Evolutionary conservation across 2,329 filamentous ascomycete genomes (phyloP).

Genomic region (Thielaviopsis punctulata): DNA sequence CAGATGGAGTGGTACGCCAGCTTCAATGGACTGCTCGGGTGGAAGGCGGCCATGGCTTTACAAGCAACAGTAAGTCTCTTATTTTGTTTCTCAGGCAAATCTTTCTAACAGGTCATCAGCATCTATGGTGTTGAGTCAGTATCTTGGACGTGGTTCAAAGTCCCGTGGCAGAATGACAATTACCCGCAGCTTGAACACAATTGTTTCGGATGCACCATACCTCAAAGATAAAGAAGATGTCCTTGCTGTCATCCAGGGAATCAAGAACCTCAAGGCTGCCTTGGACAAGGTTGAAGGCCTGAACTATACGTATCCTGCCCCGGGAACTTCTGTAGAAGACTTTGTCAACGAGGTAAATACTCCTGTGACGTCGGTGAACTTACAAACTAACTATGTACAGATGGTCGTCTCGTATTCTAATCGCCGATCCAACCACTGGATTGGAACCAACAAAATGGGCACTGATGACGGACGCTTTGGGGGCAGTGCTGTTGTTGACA

Average conservation of each 20-base stretch:
- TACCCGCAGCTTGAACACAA: slow-evolving; percentile 36
- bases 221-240: slow-evolving; percentile 41
- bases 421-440: slow-evolving; percentile 34
- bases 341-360: slow-evolving; percentile 34
- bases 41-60: slow-evolving; percentile 32
- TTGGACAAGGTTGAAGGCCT: slow-evolving; percentile 36
- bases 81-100: not conserved
- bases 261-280: slow-evolving; percentile 40
- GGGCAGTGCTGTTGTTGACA: slow-evolving; percentile 43
- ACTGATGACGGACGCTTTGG: slow-evolving; percentile 32
- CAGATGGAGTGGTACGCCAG: slow-evolving; percentile 43
- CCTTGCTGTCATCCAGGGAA: slow-evolving; percentile 44
- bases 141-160: slow-evolving; percentile 46
- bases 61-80: slow-evolving; percentile 18
- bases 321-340: slow-evolving; percentile 33
- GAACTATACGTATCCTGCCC: slow-evolving; percentile 31
- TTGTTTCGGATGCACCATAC: slow-evolving; percentile 42
- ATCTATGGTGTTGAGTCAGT: slow-evolving; percentile 37
- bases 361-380: not conserved
- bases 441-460: slow-evolving; percentile 45
- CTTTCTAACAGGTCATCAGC: slow-evolving; percentile 16
- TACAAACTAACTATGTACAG: slow-evolving; percentile 1
- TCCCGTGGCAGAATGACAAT: slow-evolving; percentile 46
- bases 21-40: slow-evolving; percentile 51
- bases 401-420: slow-evolving; percentile 22